Evolutionary conservation across 164 flowering plant genomes (phyloP).

Genomic region (Nelumbo lutea): DNA sequence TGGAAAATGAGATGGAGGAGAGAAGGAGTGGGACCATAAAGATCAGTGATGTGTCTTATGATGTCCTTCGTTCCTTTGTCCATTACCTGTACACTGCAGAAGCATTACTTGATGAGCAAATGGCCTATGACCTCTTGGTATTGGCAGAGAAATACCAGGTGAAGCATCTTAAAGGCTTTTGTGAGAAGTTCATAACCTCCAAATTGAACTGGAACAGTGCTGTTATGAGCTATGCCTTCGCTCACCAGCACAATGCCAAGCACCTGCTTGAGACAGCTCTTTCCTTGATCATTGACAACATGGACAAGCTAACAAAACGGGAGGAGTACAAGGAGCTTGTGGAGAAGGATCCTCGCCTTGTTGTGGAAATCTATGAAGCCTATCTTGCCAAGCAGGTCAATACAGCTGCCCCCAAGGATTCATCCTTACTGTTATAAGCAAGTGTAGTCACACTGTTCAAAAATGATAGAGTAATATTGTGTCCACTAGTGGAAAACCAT

Average conservation of each 20-base stretch:
- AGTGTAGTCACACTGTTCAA: not conserved
- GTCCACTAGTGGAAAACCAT: too few relatives aligned
- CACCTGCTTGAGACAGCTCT: constrained; percentile 56
- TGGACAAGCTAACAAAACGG: constrained; percentile 56
- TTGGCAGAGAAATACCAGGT: constrained; percentile 88
- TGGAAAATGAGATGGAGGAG: constrained; percentile 89
- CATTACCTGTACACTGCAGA: constrained; percentile 82
- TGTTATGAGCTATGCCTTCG: constrained; percentile 58
- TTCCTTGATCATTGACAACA: constrained; percentile 60
- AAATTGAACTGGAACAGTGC: constrained; percentile 68
- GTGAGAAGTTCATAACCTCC: constrained; percentile 71
- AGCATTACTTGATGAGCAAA: constrained; percentile 61
- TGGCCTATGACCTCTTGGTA: constrained; percentile 69
- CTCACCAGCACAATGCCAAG: constrained; percentile 77
- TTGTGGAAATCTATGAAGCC: constrained; percentile 79
- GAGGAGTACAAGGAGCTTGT: constrained; percentile 77
- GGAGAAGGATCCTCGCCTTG: constrained; percentile 75
- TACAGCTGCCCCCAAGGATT: constrained; percentile 38
- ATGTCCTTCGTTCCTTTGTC: constrained; percentile 65
- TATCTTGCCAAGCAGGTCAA: constrained; percentile 72
- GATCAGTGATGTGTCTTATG: constrained; percentile 66
- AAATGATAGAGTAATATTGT: too few relatives aligned
- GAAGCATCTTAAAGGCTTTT: constrained; percentile 67
- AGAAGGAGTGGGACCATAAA: constrained; percentile 74
- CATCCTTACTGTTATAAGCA: not conserved